Base-by-base conservation (phyloP, 208 protist species). In the Acanthamoeba lenticulata region DNA sequence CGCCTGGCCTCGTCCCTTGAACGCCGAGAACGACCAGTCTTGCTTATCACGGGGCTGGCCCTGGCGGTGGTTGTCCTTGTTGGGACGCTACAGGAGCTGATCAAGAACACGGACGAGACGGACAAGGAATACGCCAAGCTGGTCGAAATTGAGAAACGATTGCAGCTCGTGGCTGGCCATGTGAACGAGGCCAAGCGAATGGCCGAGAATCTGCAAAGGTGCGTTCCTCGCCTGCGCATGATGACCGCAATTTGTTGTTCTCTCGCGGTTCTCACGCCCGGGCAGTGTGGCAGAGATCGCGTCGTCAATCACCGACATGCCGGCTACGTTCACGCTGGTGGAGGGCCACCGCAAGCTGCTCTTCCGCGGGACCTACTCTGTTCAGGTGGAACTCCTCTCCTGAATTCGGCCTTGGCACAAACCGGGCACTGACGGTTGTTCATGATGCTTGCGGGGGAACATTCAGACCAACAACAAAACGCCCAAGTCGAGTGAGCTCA, bases 201-300 rank as follows among this genome's bases (percentile, higher is more conserved):
- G 32, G 81, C 81, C 21, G 81, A 90, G 49, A 90, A 34, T 65
- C 81, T 90, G 34, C 81, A 90, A 40, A 65, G 38, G 77, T 86
- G 27, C 77, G 27, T 86, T n/a, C 27, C 67, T 77, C 34, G 34
- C 27, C 27, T 77, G 21, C 67, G 15, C 27, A 13, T 77, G 67
- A n/a, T 62, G 15, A n/a, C 24, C 24, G 55, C 24, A 15, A n/a
- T 15, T 62, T 62, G 15, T 62, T 15, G 15, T 62, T 62, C 34
- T 77, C 9, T 77, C 11, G 24, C 34, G 67, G 15, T 77, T 77
- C n/a, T n/a, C n/a, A n/a, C n/a, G n/a, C n/a, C n/a, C n/a, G n/a
- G n/a, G n/a, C 45, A 86, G 47, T 29, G 81, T 90, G 52, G 52
- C 38, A 47, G 49, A 90, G 52, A 90, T 90, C 27, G 42, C 81